Conservation (phyloP, 2,329 filamentous ascomycete species). For the Calonectria ilicicola region DNA sequence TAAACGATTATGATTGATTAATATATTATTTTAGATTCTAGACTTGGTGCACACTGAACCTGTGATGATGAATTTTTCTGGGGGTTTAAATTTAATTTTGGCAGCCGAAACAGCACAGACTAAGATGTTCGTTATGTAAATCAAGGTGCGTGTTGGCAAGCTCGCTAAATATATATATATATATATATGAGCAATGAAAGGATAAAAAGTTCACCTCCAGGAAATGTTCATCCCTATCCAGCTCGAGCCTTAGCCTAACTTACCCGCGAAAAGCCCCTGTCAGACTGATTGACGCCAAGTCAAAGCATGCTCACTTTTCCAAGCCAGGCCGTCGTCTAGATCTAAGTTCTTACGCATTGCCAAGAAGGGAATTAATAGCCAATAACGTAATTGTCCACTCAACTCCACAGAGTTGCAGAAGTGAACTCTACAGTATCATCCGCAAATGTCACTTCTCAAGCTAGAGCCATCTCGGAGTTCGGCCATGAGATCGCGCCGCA, state of each 20-base stretch:
- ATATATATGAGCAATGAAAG: too few relatives aligned
- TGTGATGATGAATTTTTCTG: too few relatives aligned
- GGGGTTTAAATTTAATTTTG: too few relatives aligned
- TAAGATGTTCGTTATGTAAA: too few relatives aligned
- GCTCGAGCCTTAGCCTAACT: not conserved
- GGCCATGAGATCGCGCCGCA: slow-evolving; percentile 18
- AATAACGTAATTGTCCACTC: not conserved
- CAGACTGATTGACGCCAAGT: not conserved
- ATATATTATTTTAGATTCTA: too few relatives aligned
- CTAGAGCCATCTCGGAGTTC: slow-evolving; percentile 18
- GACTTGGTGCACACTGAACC: too few relatives aligned
- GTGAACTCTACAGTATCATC: not conserved
- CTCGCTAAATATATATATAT: too few relatives aligned
- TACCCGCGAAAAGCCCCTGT: not conserved
- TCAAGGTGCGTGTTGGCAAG: too few relatives aligned
- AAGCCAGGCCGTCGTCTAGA: not conserved
- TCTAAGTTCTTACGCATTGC: not conserved
- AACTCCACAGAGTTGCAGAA: not conserved
- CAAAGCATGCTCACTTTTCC: not conserved
- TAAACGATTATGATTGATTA: too few relatives aligned
- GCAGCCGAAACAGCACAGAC: too few relatives aligned
- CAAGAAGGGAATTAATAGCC: not conserved
- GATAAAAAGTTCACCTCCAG: too few relatives aligned
- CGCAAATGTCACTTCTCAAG: not conserved
- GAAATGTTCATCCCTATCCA: not conserved